phyloP scores from a whole-genome alignment of 768 basidiomycete species.

The Mycena capillaripes region DNA sequence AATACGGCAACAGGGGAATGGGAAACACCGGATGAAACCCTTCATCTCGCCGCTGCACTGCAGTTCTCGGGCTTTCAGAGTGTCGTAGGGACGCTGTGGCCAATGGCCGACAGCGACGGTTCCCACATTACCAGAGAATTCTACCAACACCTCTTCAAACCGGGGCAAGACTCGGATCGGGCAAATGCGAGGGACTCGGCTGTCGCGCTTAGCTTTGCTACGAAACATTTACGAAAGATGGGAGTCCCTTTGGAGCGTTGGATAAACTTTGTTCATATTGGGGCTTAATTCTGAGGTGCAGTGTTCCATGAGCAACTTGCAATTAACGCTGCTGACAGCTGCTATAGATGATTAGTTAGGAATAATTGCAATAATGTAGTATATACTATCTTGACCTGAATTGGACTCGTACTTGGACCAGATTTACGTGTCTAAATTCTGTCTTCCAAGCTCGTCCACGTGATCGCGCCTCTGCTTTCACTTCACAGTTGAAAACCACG shows the following conservation, averaged over 20 bases:
- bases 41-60: slow-evolving; percentile 50
- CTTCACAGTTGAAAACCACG: too few relatives aligned
- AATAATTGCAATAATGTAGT: too few relatives aligned
- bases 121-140: neutral
- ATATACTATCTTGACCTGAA: too few relatives aligned
- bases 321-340: too few relatives aligned
- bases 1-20: slow-evolving; percentile 28
- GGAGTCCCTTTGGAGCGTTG: neutral
- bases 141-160: neutral
- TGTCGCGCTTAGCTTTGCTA: neutral
- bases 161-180: neutral
- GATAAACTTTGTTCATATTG: slow-evolving; percentile 14
- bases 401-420: too few relatives aligned
- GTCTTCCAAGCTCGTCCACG: neutral
- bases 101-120: neutral
- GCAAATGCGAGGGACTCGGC: neutral
- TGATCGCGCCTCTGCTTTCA: neutral
- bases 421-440: too few relatives aligned
- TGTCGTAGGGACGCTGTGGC: slow-evolving; percentile 25
- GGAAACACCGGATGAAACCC: slow-evolving; percentile 41
- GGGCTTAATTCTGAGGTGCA: too few relatives aligned
- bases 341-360: too few relatives aligned
- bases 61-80: slow-evolving; percentile 44
- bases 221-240: neutral
- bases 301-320: too few relatives aligned